Conservation (phyloP, 495 filamentous ascomycete species). For the Pyronema domesticum region DNA sequence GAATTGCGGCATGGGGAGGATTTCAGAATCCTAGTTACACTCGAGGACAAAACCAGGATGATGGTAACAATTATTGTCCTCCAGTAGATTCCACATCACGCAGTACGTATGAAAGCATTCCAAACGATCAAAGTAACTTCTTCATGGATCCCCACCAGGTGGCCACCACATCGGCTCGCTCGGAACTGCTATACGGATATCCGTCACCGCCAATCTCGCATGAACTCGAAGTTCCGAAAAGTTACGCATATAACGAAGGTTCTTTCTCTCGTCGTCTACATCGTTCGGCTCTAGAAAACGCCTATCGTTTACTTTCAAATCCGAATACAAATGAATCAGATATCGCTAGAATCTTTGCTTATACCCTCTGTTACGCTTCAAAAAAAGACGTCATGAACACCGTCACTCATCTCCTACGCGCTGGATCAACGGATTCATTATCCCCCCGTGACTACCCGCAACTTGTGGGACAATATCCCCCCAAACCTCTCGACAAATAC, state of each 20-base stretch:
- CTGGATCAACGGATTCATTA: conserved; percentile 32
- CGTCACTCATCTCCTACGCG: conserved; percentile 29
- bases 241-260: not conserved
- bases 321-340: conserved; percentile 32
- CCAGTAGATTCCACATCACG: not conserved
- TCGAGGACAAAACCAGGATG: conserved; percentile 5
- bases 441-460: conserved; percentile 45
- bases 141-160: conserved; percentile 22
- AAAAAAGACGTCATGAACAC: conserved; percentile 32
- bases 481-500: conserved; percentile 39
- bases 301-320: conserved; percentile 40
- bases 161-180: no score
- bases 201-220: not conserved
- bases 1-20: conserved; percentile 18
- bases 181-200: not conserved
- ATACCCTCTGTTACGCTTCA: conserved; percentile 40
- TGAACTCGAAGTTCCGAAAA: not conserved
- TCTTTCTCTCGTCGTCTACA: conserved; percentile 51
- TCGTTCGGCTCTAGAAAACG: conserved; percentile 45
- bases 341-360: conserved; percentile 44
- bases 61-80: not conserved
- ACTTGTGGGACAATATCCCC: conserved; percentile 32
- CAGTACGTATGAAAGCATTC: not conserved
- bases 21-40: conserved; percentile 20
- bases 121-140: conserved; percentile 31